Evolutionary conservation across 2,329 filamentous ascomycete species (phyloP).

Genomic region (Fusarium sp.): DNA sequence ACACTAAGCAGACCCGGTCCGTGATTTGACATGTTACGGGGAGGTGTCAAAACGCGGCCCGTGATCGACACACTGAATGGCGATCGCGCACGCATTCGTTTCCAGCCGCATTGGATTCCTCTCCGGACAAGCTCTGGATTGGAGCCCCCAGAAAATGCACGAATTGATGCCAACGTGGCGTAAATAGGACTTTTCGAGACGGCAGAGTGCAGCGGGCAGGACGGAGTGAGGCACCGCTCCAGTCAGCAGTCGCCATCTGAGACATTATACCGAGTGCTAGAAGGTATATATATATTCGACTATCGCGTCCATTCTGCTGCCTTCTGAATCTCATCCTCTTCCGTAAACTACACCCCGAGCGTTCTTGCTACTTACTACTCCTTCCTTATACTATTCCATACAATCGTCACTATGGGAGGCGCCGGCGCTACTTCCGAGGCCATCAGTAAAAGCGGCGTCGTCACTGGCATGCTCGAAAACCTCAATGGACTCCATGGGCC

Average conservation of each 20-base stretch:
- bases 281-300: not conserved
- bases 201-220: not conserved
- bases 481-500: not conserved
- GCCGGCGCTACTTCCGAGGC: not conserved
- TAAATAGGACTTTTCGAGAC: not conserved
- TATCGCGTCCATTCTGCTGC: not conserved
- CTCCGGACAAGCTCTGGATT: too few species aligned
- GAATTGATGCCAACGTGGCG: not conserved
- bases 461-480: not conserved
- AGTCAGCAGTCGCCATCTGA: not conserved
- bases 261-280: too few species aligned
- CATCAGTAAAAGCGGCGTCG: not conserved
- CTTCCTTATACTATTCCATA: not conserved
- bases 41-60: too few species aligned
- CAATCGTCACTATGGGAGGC: not conserved
- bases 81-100: too few species aligned
- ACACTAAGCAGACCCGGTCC: not conserved
- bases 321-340: not conserved
- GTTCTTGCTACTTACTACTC: not conserved
- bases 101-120: too few species aligned
- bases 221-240: not conserved
- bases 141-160: not conserved
- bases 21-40: not conserved
- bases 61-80: accelerated
- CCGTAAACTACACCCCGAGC: not conserved